Evolutionary conservation across 1,284 basidiomycete species (phyloP), one percentile per base, ranked within the genome.

Genomic region (Tylopilus orsonianus): DNA sequence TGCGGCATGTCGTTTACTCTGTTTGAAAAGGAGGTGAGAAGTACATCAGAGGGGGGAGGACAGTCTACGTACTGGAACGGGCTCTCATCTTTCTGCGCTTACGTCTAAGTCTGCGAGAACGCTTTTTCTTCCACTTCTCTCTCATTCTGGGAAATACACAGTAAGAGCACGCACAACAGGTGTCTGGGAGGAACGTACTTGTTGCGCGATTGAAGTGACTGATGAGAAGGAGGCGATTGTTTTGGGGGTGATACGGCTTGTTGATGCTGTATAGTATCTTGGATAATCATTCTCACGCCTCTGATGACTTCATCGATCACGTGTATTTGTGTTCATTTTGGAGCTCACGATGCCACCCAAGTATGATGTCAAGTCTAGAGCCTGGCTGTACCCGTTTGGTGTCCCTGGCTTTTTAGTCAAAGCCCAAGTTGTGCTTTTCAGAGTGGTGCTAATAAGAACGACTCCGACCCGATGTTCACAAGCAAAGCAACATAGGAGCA

Each of bases 41-140:
- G 22, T 10, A 20, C 5, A 10, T 27, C 22, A 14, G 36, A 22
- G 6, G 29, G 35, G 12, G 9, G 27, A 41, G 22, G 50, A 41
- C 42, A 13, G n/a, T 44, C 52, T 49, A 84, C 87, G 65, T 64
- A 90, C 88, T 90, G 77, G 87, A 90, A 72, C 87, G 87, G 57
- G 88, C 88, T 72, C 88, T 83, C 88, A 90, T 90, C 79, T 90
- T 90, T 87, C 87, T 84, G 77, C 87, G 86, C 67, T 90, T 90
- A 72, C 88, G 85, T 66, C 88, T 79, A 75, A 90, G 87, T 70
- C 88, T 88, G 71, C 87, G 83, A 58, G 87, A 89, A 68, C 87
- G 81, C 78, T 90, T 90, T 75, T 90, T 90, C 81, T 90, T 90
- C 87, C 87, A 90, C 83, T 90, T 90, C 73, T 90, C 87, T 87